Evolutionary conservation across 768 basidiomycete species (phyloP).

Genomic region (Glaciozyma martinii): DNA sequence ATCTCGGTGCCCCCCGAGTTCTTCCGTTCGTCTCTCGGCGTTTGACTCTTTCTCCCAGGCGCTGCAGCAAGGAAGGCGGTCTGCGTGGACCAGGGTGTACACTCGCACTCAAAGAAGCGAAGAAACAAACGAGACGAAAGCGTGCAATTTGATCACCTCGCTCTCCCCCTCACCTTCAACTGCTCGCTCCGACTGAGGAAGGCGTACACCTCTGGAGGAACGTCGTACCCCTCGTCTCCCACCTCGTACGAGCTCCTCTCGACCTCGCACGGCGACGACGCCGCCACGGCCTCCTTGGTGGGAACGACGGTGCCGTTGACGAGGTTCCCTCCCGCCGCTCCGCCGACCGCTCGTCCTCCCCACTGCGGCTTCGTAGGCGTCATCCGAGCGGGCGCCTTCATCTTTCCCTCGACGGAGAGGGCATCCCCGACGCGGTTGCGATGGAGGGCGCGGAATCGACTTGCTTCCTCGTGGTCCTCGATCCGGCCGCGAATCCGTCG

Average conservation of each 20-base stretch:
- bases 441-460: conserved; percentile 1
- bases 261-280: too few species aligned
- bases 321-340: neutral
- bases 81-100: too few species aligned
- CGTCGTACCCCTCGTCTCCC: neutral
- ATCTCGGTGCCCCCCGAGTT: too few species aligned
- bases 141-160: neutral
- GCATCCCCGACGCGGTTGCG: neutral
- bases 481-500: neutral
- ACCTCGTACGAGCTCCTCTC: too few species aligned
- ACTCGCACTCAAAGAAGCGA: too few species aligned
- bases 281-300: too few species aligned
- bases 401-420: neutral
- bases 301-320: too few species aligned
- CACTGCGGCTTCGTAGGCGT: neutral
- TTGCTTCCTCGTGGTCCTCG: neutral
- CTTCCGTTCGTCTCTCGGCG: neutral
- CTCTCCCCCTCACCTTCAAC: neutral
- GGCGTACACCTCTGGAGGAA: neutral
- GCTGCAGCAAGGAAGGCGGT: too few species aligned
- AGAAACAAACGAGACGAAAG: neutral
- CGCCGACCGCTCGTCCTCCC: neutral
- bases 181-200: neutral
- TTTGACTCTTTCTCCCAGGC: neutral
- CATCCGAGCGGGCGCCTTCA: neutral